These are phyloP conservation scores for Ceratobasidium sp. DNA, from an alignment of 1,284 basidiomycete genomes.

Conservation along the genomic window DNA sequence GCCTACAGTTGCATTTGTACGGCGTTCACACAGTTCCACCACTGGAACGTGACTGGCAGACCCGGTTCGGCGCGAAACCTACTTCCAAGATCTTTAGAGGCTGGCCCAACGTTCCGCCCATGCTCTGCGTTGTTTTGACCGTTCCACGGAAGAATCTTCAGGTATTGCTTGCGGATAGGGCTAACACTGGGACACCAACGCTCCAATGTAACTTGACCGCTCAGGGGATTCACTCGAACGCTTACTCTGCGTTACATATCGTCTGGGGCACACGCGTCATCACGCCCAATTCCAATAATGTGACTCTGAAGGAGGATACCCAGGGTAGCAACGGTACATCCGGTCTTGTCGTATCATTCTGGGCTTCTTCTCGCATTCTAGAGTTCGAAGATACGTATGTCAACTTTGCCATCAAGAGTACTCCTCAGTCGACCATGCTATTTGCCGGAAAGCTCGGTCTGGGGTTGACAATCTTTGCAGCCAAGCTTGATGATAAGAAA, in stretches of 20 bases:
- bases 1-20: background rate
- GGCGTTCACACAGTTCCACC: background rate
- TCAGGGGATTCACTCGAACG: background rate
- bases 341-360: conserved; percentile 21
- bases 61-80: background rate
- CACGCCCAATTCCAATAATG: background rate
- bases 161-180: background rate
- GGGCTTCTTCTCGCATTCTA: background rate
- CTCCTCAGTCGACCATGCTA: background rate
- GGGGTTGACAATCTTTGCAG: background rate
- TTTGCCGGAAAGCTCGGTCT: conserved; percentile 1
- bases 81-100: background rate
- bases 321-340: conserved; percentile 1
- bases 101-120: background rate
- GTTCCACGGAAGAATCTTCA: conserved; percentile 12
- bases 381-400: conserved; percentile 1
- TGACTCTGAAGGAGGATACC: conserved; percentile 2
- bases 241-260: background rate
- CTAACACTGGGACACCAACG: background rate
- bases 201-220: background rate
- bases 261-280: conserved; percentile 12
- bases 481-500: background rate
- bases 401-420: background rate
- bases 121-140: conserved; percentile 25
- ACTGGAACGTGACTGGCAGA: background rate